Conservation (phyloP, 441 rosid species). For the Isatis lusitanica region DNA sequence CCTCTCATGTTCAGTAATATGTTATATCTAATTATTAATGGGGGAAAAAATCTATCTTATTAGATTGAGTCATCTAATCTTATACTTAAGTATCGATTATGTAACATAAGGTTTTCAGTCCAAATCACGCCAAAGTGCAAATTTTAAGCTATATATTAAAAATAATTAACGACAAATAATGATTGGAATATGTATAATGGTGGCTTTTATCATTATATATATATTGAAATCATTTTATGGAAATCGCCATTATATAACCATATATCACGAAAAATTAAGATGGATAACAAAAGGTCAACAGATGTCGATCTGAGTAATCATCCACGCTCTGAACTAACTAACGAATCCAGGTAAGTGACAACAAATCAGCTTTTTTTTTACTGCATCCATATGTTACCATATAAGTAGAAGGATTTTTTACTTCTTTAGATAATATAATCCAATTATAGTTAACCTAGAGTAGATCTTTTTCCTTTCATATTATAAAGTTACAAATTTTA, state of each 20-base stretch:
- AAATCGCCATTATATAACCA: not conserved
- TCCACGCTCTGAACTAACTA: not conserved
- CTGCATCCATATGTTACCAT: not conserved
- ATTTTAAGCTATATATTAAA: not conserved
- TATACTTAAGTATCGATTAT: not conserved
- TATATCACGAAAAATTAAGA: not conserved
- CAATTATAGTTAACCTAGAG: not conserved
- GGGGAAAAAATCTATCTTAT: not conserved
- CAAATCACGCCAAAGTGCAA: not conserved
- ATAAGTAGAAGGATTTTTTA: not conserved
- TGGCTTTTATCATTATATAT: not conserved
- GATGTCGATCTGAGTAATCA: not conserved
- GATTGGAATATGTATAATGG: not conserved
- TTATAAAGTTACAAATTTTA: not conserved
- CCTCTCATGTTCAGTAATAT: not conserved
- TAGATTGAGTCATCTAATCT: not conserved
- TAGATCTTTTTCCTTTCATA: conserved; percentile 7
- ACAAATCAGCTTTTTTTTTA: not conserved
- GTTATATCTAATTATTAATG: not conserved
- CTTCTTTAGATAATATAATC: not conserved
- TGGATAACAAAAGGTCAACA: not conserved
- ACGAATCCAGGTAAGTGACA: conserved; percentile 3
- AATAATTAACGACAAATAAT: not conserved
- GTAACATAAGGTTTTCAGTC: not conserved
- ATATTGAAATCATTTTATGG: too few relatives aligned